Conservation (phyloP, 2,329 filamentous ascomycete genomes). For the Aspergillus udagawae region DNA sequence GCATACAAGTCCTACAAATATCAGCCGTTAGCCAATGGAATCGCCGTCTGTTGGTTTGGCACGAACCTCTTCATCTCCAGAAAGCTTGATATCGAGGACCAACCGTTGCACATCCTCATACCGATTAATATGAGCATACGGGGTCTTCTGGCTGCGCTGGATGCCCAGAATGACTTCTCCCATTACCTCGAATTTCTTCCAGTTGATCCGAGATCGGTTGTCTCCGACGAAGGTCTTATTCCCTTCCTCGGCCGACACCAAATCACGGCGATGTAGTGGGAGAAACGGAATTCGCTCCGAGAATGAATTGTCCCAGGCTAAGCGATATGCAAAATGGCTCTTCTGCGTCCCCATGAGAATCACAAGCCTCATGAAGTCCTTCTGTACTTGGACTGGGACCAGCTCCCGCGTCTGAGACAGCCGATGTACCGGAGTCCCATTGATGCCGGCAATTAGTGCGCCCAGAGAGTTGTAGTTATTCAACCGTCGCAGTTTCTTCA, state of each 20-base stretch:
- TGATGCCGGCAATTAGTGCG: conserved; percentile 90
- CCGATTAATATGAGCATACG: conserved; percentile 68
- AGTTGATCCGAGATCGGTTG: conserved; percentile 76
- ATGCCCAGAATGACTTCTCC: conserved; percentile 87
- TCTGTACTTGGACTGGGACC: conserved; percentile 67
- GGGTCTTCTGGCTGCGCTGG: conserved; percentile 83
- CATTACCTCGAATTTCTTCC: conserved; percentile 97
- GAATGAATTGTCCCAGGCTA: conserved; percentile 95
- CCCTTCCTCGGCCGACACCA: conserved; percentile 88
- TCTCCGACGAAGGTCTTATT: conserved; percentile 82
- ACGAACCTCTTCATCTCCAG: conserved; percentile 82
- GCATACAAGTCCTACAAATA: conserved; percentile 53
- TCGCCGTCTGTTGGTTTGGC: not conserved
- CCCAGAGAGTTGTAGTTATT: conserved; percentile 98
- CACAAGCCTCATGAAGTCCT: conserved; percentile 81
- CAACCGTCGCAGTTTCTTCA: conserved; percentile 71
- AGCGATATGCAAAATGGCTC: conserved; percentile 89
- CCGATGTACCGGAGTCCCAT: conserved; percentile 79
- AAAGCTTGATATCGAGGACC: conserved; percentile 76
- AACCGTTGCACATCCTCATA: conserved; percentile 69
- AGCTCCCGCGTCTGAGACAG: conserved; percentile 74
- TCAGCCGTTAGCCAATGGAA: conserved; percentile 14
- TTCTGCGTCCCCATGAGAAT: conserved; percentile 92
- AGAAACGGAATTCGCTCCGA: conserved; percentile 89
- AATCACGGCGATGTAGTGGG: conserved; percentile 80